phyloP scores from a whole-genome alignment of 2,329 filamentous ascomycete species.

The Nothopassalora personata region DNA sequence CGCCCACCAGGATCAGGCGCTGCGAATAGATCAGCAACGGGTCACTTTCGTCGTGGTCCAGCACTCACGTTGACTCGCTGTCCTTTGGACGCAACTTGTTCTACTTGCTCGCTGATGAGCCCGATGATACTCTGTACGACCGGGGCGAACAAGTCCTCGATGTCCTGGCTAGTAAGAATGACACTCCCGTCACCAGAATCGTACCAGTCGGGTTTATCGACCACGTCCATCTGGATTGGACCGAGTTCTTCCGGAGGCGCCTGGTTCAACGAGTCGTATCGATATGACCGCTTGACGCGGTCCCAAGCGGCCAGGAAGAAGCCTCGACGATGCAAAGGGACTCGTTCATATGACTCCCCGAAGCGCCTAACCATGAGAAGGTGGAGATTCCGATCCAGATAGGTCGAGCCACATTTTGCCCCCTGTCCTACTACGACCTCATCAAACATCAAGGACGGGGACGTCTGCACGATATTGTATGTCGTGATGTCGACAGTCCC shows the following conservation, averaged over 20 bases:
- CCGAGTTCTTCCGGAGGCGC: not conserved
- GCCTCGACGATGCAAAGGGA: conserved; percentile 8
- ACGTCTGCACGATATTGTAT: conserved; percentile 8
- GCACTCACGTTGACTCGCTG: not conserved
- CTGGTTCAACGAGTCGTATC: not conserved
- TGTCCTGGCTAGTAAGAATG: conserved; percentile 1
- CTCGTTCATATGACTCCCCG: conserved; percentile 7
- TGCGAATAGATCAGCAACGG: not conserved
- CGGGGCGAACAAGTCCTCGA: not conserved
- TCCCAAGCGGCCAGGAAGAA: conserved; percentile 16
- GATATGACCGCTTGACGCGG: conserved; percentile 8
- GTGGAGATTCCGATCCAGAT: conserved; percentile 15
- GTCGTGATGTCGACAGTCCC: conserved; percentile 17
- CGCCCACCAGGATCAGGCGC: conserved; percentile 13
- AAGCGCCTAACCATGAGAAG: conserved; percentile 14
- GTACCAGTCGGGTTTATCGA: conserved; percentile 1
- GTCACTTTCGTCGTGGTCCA: not conserved
- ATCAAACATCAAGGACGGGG: conserved; percentile 10
- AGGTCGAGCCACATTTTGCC: conserved; percentile 15
- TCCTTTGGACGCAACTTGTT: not conserved
- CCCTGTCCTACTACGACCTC: conserved; percentile 13
- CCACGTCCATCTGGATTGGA: conserved; percentile 4
- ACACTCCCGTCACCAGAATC: not conserved
- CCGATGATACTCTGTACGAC: conserved; percentile 2
- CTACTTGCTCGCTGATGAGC: conserved; percentile 1